These are phyloP conservation scores for Helianthus annuus DNA, from an alignment of 129 eudicot genomes.

Conservation along the genomic window DNA sequence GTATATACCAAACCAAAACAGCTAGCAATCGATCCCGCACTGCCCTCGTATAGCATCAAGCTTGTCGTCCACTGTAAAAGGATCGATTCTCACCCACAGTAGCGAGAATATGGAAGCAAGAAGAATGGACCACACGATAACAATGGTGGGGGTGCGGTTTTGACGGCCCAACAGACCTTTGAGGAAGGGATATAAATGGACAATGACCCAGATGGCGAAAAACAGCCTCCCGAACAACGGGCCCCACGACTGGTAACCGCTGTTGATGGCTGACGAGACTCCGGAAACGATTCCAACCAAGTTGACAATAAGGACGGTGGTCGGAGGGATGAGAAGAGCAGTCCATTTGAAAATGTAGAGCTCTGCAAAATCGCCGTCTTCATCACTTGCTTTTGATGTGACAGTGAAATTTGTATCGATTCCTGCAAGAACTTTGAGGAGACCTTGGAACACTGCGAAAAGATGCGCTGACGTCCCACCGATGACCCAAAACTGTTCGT, in stretches of 20 bases:
- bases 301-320: constrained; percentile 63
- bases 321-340: constrained; percentile 66
- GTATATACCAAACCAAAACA: constrained; percentile 31
- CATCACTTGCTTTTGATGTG: constrained; percentile 58
- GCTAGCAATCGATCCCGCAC: constrained; percentile 57
- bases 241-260: constrained; percentile 71
- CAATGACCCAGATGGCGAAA: constrained; percentile 75
- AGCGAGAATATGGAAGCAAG: constrained; percentile 69
- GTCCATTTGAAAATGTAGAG: constrained; percentile 78
- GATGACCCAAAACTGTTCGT: constrained; percentile 78
- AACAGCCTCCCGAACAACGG: constrained; percentile 66
- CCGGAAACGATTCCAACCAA: constrained; percentile 66
- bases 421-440: constrained; percentile 64
- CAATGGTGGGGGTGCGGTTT: constrained; percentile 60
- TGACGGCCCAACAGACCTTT: constrained; percentile 62
- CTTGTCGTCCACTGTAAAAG: constrained; percentile 43
- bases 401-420: constrained; percentile 65
- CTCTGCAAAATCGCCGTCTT: constrained; percentile 66
- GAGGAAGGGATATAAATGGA: constrained; percentile 69
- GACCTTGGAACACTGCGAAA: constrained; percentile 69
- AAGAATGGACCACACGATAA: constrained; percentile 74
- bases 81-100: constrained; percentile 65
- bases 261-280: constrained; percentile 65
- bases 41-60: constrained; percentile 39
- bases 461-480: constrained; percentile 77